These are phyloP conservation scores for Microbotryum intermedium DNA, from an alignment of 1,284 basidiomycete genomes.

Conservation along the genomic window DNA sequence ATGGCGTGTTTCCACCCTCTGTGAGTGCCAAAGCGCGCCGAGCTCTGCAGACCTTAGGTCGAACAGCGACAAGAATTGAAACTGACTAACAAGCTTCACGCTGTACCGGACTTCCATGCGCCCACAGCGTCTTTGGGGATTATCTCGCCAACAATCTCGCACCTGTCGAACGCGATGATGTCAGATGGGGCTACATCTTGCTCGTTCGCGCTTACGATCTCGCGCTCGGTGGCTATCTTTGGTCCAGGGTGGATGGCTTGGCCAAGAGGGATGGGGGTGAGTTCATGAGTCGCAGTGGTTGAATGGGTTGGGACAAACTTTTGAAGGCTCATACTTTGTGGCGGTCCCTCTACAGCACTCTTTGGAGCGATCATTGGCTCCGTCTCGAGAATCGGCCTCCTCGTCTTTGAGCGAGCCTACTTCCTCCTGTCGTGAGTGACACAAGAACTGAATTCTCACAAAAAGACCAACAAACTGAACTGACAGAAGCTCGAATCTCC, in stretches of 20 bases:
- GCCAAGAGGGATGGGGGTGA: conserved; percentile 20
- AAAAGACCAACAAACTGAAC: too few relatives aligned
- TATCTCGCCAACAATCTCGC: conserved; percentile 26
- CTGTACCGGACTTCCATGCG: too few relatives aligned
- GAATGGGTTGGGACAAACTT: neutral
- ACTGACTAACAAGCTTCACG: too few relatives aligned
- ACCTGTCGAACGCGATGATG: conserved; percentile 29
- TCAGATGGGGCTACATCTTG: conserved; percentile 25
- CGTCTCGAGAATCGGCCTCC: conserved; percentile 17
- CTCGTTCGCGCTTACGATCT: conserved; percentile 22
- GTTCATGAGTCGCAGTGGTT: neutral
- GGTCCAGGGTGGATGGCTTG: conserved; percentile 15
- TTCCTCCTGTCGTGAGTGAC: conserved; percentile 23
- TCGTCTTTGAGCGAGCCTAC: conserved; percentile 27
- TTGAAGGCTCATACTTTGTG: neutral
- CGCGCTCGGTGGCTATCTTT: conserved; percentile 14
- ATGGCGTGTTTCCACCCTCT: neutral
- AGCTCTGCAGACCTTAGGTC: neutral
- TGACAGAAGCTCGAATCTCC: neutral
- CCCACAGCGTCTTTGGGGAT: conserved; percentile 8
- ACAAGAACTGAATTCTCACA: too few relatives aligned
- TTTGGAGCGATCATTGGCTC: conserved; percentile 20
- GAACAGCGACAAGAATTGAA: too few relatives aligned
- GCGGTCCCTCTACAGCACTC: neutral
- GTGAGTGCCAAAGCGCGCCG: neutral